Conservation (phyloP, 2,329 filamentous ascomycete species). For the Colletotrichum viniferum region DNA sequence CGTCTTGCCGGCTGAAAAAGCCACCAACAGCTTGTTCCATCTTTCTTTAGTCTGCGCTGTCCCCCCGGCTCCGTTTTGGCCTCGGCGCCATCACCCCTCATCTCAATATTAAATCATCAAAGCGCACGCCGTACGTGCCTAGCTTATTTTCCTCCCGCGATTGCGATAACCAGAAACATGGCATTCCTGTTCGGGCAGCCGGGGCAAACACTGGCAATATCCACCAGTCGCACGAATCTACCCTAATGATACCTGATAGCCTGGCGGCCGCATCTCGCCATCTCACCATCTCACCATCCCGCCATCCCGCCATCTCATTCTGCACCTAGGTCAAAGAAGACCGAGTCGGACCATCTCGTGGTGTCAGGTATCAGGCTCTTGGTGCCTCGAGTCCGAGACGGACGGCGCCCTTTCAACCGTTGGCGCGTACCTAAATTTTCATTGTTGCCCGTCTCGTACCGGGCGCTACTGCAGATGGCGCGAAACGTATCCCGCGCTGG, state of each 20-base stretch:
- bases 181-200: not conserved
- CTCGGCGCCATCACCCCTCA: constrained; percentile 7
- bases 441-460: not conserved
- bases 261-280: not conserved
- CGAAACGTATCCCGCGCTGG: not conserved
- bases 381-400: not conserved
- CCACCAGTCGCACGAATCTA: constrained; percentile 15
- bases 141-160: not conserved
- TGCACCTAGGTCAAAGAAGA: not conserved
- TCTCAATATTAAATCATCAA: not conserved
- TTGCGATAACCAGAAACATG: not conserved
- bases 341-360: not conserved
- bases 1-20: not conserved
- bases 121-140: not conserved
- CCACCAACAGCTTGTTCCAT: not conserved
- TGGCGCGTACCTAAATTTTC: not conserved
- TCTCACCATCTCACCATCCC: not conserved
- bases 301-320: not conserved
- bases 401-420: not conserved
- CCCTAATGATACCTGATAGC: not conserved
- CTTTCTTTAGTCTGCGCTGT: not conserved
- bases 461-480: not conserved
- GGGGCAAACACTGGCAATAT: not conserved
- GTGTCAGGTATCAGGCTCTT: not conserved
- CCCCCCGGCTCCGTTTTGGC: not conserved